Conservation (phyloP, 108 stramenopile species). For the Pseudonitzschia multistriata region DNA sequence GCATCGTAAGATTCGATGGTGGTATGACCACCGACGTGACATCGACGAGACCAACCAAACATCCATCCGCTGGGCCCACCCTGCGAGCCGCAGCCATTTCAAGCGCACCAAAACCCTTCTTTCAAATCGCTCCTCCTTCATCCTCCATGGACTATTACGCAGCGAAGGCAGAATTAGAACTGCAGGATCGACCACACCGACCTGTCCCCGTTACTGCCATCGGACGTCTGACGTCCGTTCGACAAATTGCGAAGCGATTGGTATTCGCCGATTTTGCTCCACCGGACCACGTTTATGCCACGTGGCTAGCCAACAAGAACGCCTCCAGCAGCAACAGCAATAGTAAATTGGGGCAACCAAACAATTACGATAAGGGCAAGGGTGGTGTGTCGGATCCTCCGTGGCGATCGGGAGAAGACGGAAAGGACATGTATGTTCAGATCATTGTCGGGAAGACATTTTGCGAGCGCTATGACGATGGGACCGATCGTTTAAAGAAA, state of each 20-base stretch:
- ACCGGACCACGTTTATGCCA: conserved; percentile 7
- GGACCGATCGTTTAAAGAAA: neutral
- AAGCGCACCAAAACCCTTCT: conserved; percentile 6
- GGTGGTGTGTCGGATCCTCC: conserved; percentile 12
- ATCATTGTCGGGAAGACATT: conserved; percentile 40
- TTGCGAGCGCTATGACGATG: conserved; percentile 22
- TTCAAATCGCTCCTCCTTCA: conserved; percentile 2
- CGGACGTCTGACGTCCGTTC: conserved; percentile 35
- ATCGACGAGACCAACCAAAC: neutral
- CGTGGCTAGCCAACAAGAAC: neutral
- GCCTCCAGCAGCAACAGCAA: neutral
- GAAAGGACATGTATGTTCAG: conserved; percentile 42
- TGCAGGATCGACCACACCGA: neutral
- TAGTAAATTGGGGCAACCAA: neutral
- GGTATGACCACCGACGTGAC: neutral
- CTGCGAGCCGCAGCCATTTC: neutral
- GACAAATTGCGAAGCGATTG: conserved; percentile 32
- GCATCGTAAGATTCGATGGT: conserved; percentile 4
- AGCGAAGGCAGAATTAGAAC: neutral
- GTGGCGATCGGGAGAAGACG: conserved; percentile 27
- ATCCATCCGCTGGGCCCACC: neutral
- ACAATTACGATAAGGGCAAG: neutral
- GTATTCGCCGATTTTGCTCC: conserved; percentile 45
- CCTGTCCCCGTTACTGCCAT: conserved; percentile 21
- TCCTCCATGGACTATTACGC: neutral